A percentile compares a stretch with the other conserved stretches of the same genome.
These are phyloP conservation scores for Cyclostephanos tholiformis DNA, from an alignment of 108 stramenopile genomes.

Conservation along the genomic window DNA sequence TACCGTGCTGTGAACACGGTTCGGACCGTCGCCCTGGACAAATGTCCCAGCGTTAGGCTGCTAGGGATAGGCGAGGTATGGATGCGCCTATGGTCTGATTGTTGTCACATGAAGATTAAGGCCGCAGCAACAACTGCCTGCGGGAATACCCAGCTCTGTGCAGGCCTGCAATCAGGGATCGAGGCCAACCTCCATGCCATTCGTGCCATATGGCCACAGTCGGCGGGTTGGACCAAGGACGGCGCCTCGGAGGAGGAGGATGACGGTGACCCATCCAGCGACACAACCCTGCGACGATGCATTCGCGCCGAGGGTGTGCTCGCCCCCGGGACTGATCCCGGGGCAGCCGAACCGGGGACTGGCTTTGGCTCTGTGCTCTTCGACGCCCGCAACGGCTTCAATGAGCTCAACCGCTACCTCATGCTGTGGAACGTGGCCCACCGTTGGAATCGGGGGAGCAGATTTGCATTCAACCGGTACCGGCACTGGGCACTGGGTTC, in stretches of 20 bases:
- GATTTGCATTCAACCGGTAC: slow-evolving; percentile 13
- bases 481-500: too few species aligned
- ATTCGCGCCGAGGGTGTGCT: too few species aligned
- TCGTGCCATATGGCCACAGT: slow-evolving; percentile 6
- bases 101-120: not conserved
- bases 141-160: not conserved
- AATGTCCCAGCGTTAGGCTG: too few species aligned
- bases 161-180: not conserved
- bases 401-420: too few species aligned
- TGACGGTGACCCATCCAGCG: not conserved
- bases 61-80: too few species aligned
- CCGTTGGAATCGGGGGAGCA: slow-evolving; percentile 1
- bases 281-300: too few species aligned
- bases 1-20: too few species aligned
- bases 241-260: not conserved
- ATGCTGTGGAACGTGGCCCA: slow-evolving; percentile 13
- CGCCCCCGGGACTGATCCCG: not conserved
- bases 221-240: slow-evolving; percentile 3
- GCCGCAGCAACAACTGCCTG: not conserved
- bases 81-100: too few species aligned
- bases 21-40: too few species aligned
- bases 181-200: slow-evolving; percentile 5
- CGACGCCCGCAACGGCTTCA: slow-evolving; percentile 14
- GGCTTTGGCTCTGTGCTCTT: slow-evolving; percentile 4
- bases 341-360: not conserved